A percentile compares a stretch with the other conserved stretches of the same genome.
Evolutionary conservation across 305 asterid species (phyloP).

Genomic region (Fraxinus floribunda): DNA sequence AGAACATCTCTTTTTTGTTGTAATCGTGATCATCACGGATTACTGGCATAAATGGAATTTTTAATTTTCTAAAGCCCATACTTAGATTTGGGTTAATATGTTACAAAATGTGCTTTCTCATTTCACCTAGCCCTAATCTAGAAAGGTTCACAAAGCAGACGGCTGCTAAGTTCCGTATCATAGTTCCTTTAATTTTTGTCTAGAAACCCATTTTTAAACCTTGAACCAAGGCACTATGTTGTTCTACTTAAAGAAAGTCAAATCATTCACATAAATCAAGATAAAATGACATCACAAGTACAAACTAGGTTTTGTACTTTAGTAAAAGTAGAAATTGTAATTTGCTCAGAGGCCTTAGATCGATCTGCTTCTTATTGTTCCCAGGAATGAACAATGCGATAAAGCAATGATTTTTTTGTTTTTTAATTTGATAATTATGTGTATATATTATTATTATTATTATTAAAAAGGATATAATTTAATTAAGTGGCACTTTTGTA

Average conservation of each 20-base stretch:
- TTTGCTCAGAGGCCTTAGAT: not conserved
- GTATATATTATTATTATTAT: not conserved
- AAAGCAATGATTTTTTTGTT: not conserved
- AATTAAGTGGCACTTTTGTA: not conserved
- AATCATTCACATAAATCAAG: not conserved
- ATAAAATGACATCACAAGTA: not conserved
- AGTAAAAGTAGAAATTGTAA: not conserved
- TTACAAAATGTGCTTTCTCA: not conserved
- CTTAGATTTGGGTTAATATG: not conserved
- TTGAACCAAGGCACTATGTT: not conserved
- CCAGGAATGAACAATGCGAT: not conserved
- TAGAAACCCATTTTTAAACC: not conserved
- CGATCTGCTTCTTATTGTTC: not conserved
- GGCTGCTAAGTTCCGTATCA: not conserved
- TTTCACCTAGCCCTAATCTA: not conserved
- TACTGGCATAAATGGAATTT: not conserved
- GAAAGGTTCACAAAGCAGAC: not conserved
- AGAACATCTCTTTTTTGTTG: not conserved
- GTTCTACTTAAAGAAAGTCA: not conserved
- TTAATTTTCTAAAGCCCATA: not conserved
- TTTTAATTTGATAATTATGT: not conserved
- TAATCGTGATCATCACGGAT: not conserved
- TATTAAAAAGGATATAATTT: not conserved
- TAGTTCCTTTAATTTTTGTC: not conserved
- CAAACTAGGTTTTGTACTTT: not conserved